Evolutionary conservation across 2,329 filamentous ascomycete species (phyloP).

Genomic region (Colletotrichum somersetense): DNA sequence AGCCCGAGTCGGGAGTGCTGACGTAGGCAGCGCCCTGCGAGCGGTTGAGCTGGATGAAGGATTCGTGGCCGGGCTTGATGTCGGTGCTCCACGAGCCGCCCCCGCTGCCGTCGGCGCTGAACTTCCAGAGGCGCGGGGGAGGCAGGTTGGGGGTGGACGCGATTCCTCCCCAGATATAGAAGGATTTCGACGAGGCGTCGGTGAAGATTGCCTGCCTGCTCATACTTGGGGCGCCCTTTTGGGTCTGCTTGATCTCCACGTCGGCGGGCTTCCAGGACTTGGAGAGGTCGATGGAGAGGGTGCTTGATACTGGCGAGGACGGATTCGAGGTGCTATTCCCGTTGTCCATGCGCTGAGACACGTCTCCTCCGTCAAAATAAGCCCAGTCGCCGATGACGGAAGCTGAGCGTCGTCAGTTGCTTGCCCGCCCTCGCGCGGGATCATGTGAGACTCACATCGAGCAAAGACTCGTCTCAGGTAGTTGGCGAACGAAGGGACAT

Average conservation of each 20-base stretch:
- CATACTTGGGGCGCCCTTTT: slow-evolving; percentile 37
- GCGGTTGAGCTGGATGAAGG: slow-evolving; percentile 26
- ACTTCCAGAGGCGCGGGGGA: slow-evolving; percentile 37
- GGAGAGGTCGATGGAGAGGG: slow-evolving; percentile 41
- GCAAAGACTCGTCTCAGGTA: slow-evolving; percentile 33
- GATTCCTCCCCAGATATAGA: slow-evolving; percentile 43
- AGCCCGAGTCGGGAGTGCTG: slow-evolving; percentile 36
- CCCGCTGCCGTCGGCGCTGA: slow-evolving; percentile 34
- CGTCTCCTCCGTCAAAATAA: slow-evolving; percentile 39
- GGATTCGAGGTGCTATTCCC: slow-evolving; percentile 23
- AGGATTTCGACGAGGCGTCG: slow-evolving; percentile 16
- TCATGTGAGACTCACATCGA: slow-evolving; percentile 1
- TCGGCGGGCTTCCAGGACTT: slow-evolving; percentile 36
- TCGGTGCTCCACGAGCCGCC: slow-evolving; percentile 41
- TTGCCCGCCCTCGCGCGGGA: too few relatives aligned
- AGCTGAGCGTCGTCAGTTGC: slow-evolving; percentile 21
- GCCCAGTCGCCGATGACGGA: slow-evolving; percentile 32
- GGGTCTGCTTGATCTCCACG: slow-evolving; percentile 28
- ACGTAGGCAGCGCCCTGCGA: slow-evolving; percentile 33
- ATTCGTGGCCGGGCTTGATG: slow-evolving; percentile 24
- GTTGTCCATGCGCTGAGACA: slow-evolving; percentile 20
- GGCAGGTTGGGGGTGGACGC: slow-evolving; percentile 13
- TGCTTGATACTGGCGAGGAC: slow-evolving; percentile 15
- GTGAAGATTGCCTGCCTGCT: slow-evolving; percentile 35
- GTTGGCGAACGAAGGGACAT: slow-evolving; percentile 25